Conservation (phyloP, 1,284 basidiomycete genomes). For the Psilocybe mexicana region DNA sequence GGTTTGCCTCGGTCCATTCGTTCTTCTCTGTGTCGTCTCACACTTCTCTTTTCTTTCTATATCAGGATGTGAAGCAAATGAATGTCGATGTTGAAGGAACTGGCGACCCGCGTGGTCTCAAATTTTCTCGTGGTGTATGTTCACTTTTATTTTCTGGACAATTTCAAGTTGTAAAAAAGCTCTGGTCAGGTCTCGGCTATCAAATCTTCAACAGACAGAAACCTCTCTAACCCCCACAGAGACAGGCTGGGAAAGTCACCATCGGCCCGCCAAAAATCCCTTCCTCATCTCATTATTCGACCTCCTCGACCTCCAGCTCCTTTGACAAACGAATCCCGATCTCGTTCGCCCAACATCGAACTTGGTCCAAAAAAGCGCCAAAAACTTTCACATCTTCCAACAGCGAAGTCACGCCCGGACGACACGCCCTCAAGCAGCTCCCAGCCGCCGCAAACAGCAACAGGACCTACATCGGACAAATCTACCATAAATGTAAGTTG, state of each 20-base stretch:
- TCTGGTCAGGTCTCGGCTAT: not conserved
- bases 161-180: not conserved
- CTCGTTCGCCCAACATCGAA: not conserved
- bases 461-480: not conserved
- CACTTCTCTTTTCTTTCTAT: not conserved
- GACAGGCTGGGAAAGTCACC: not conserved
- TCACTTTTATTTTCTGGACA: not conserved
- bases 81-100: conserved; percentile 1
- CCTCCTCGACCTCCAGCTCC: not conserved
- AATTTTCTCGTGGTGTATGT: conserved; percentile 14
- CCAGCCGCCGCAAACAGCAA: not conserved
- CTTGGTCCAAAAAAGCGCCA: conserved; percentile 5
- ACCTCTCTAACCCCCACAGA: not conserved
- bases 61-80: not conserved
- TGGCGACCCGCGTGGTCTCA: conserved; percentile 6
- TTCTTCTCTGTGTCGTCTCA: not conserved
- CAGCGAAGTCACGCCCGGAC: not conserved
- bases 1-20: not conserved
- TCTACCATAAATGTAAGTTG: conserved; percentile 5
- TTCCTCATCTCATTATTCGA: not conserved
- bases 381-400: conserved; percentile 9
- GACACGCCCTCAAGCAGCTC: not conserved
- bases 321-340: not conserved
- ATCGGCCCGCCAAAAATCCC: not conserved
- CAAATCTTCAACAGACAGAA: not conserved